Conservation (phyloP, 345 rosid species). For the Cardamine occulta region DNA sequence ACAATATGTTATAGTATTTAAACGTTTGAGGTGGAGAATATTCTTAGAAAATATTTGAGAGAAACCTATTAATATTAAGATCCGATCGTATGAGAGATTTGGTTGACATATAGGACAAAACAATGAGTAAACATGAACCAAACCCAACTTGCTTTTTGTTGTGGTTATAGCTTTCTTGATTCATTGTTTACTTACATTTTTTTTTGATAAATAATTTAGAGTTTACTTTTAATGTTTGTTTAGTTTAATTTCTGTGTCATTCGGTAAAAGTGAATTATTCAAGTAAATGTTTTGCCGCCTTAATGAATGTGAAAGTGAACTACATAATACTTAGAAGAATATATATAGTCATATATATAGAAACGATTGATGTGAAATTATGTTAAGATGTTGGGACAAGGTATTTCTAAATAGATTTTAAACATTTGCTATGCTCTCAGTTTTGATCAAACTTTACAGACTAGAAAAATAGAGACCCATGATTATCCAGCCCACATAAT, state of each 20-base stretch:
- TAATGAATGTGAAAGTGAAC: not conserved
- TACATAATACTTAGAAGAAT: not conserved
- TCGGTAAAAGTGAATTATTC: constrained; percentile 2
- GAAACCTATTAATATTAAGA: constrained; percentile 28
- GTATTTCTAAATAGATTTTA: constrained; percentile 9
- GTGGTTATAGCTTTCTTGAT: not conserved
- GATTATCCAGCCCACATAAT: constrained; percentile 40
- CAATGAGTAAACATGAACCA: constrained; percentile 45
- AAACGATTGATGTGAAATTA: not conserved
- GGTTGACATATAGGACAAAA: constrained; percentile 44
- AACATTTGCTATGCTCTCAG: constrained; percentile 22
- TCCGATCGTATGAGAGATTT: constrained; percentile 39
- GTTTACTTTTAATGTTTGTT: not conserved
- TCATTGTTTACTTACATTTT: not conserved
- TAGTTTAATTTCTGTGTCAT: not conserved
- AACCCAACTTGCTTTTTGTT: constrained; percentile 43
- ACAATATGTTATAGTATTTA: constrained; percentile 12
- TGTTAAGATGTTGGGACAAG: not conserved
- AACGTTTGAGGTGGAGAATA: constrained; percentile 11
- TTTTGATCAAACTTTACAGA: constrained; percentile 39
- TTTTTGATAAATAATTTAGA: not conserved
- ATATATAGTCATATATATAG: not conserved
- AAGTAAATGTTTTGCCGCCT: constrained; percentile 2
- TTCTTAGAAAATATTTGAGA: constrained; percentile 11
- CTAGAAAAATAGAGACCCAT: constrained; percentile 40